Evolutionary conservation across 495 filamentous ascomycete genomes (phyloP), one percentile per base, ranked within the genome.

Genomic region (Lasiosphaeria hispida): DNA sequence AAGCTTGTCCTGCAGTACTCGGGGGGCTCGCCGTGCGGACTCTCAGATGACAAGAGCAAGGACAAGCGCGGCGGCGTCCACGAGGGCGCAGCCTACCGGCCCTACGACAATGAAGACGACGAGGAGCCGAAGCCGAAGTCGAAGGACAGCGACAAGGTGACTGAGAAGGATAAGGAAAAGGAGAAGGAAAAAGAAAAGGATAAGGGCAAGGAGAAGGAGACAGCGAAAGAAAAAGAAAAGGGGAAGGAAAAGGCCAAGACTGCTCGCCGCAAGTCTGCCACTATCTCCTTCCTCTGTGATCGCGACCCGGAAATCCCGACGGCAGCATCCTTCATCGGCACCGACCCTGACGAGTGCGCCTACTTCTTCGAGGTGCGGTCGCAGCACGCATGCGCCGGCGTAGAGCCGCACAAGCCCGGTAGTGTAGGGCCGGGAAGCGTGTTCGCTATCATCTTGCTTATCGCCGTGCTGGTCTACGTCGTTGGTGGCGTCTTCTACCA

Each of bases 351-450:
- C 65, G 84, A 90, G 48, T 99, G 95, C 77, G 83, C 89, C n/a
- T 99, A 97, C 74, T 89, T 95, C 71, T 99, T 99, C 74, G 92
- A 96, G 70, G 84, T 92, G n/a, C 89, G 92, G 55, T 91, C 90
- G 44, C 81, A 82, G 44, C 85, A 90, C 39, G 93, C 92, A 7
- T 99, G 95, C 69, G 88, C 88, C 6, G 71, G 68, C 38, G 75
- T 78, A 0, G 78, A 69, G 74, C 83, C 77, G 63, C 86, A 78
- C 75, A 85, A 70, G 75, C 82, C 65, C 67, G 82, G 69, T 76
- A 90, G 71, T 67, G 82, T 97, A 11, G 90, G 90, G 11, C 92
- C 95, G 0, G 88, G 82, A 7, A 90, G 89, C 19, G 88, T 99
- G 3, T 99, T 99, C 69, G 91, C 90, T 45, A 88, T 97, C 56